Base-by-base conservation (phyloP, 2,329 filamentous ascomycete genomes). In the Cordyceps tenuipes region DNA sequence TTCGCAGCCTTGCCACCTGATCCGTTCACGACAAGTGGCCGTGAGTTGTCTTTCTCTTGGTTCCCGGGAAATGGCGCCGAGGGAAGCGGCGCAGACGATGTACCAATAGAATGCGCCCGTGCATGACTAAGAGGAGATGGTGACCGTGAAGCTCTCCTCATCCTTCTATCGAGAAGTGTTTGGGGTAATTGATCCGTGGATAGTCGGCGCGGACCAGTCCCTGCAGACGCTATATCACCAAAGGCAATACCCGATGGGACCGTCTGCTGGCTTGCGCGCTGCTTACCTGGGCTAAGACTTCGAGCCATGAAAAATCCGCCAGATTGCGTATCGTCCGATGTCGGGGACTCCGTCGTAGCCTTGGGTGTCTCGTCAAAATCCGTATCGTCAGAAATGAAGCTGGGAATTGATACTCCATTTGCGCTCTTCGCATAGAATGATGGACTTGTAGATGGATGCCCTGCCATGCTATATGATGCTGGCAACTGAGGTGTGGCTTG, bases 131-230 rank as follows among this genome's bases (percentile, higher is more conserved):
- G 69, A 0, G 82, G 81, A 3, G 82, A 85, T 13, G 81, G 82
- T 5, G 82, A 84, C 15, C 81, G 75, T 2, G 81, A 83, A 2
- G 77, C 77, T 43, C 79, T 75, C 64, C 76, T 76, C 69, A 82
- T 82, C 44, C 80, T 72, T 26, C 78, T 74, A 58, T 83, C 80
- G 7, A 83, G 71, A 26, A 83, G 75, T 12, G 77, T 76, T 65
- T 82, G 81, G 0, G 81, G 79, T 4, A 79, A 69, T 62, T 82
- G 79, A 49, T 83, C 82, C 1, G 79, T 79, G 0, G 82, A 83
- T 12, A 79, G 68, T 13, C 80, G 73, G 34, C 78, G 74, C 46
- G 78, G 74, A 29, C 70, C 73, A 29, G 76, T 72, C 34, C 68
- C 68, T 3, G 72, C 73, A 36, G 72, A 69, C 2, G 72, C 72